Percentiles rank a stretch among this genome's conserved stretches.
Conservation (phyloP, 2,329 filamentous ascomycete genomes). For the Ascochyta pisi region DNA sequence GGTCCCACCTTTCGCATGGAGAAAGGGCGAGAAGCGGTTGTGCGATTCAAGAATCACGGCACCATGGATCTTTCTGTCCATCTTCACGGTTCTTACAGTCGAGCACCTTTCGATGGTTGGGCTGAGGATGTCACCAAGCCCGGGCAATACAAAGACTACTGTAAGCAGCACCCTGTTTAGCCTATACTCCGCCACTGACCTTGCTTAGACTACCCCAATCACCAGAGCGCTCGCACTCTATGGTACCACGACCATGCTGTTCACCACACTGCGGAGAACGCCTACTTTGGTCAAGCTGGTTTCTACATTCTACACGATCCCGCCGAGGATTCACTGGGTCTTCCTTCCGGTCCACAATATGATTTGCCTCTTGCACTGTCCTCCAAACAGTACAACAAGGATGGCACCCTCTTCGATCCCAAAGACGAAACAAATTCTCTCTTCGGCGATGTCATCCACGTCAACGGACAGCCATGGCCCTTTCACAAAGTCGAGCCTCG, state of each 20-base stretch:
- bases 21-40: slow-evolving; percentile 59
- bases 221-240: slow-evolving; percentile 59
- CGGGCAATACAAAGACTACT: slow-evolving; percentile 60
- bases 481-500: slow-evolving; percentile 65
- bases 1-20: slow-evolving; percentile 62
- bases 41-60: slow-evolving; percentile 63
- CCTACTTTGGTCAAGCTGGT: slow-evolving; percentile 65
- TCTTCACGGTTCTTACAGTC: slow-evolving; percentile 61
- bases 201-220: slow-evolving; percentile 61
- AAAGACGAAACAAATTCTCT: slow-evolving; percentile 57
- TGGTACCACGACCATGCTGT: slow-evolving; percentile 62
- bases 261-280: slow-evolving; percentile 61
- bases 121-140: slow-evolving; percentile 60
- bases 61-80: slow-evolving; percentile 58
- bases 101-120: slow-evolving; percentile 61
- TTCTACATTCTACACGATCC: slow-evolving; percentile 63
- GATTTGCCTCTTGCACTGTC: slow-evolving; percentile 62
- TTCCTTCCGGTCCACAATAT: slow-evolving; percentile 59
- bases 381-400: slow-evolving; percentile 61
- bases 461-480: slow-evolving; percentile 67
- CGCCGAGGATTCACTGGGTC: slow-evolving; percentile 57
- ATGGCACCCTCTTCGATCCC: slow-evolving; percentile 60
- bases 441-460: slow-evolving; percentile 65
- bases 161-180: slow-evolving; percentile 19
- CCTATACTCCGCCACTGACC: slow-evolving; percentile 2